Evolutionary conservation across 2,329 filamentous ascomycete genomes (phyloP), one percentile per base, ranked within the genome.

Genomic region (Aureobasidium pullulans): DNA sequence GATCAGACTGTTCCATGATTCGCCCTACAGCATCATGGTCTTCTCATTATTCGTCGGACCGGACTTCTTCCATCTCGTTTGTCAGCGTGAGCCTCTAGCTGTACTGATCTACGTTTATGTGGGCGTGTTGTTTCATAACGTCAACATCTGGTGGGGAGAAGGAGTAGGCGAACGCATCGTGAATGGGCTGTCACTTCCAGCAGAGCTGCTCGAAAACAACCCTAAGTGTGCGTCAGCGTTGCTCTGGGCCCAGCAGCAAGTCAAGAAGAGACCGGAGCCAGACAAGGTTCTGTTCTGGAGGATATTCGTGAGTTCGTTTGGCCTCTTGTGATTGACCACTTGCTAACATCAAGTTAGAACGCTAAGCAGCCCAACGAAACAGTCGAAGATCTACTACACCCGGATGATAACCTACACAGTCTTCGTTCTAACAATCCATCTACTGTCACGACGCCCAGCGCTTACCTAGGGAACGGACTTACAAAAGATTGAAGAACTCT

Each of bases 11-110:
- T 57, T 57, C 4, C 16, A 39, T 15, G 42, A 47, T 8, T 57
- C 53, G 15, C 53, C 53, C 3, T 57, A 29, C 53, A 15, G 31
- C n/a, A 39, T 57, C 13, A 23, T 47, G 23, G 42, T 23, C 6
- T 57, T 57, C 13, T 47, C 53, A 7, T 23, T 57, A n/a, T 42
- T 57, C 23, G 53, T 57, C 6, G 53, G 53, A 5, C 53, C 53
- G 3, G 54, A 58, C 32, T 49, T 58, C 16, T 40, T 49, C 28
- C 54, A 49, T 4, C 54, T 58, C 3, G 42, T 58, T 6, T 29
- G 11, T n/a, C 44, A 48, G 9, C 36, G 44, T 5, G 44, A 58
- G 11, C 54, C 54, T 32, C 7, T 58, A 3, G 54, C 54, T 4
- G 36, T 58, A 0, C 10, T 58, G 23, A 58, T 58, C 6, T 58